phyloP scores from a whole-genome alignment of 371 early-diverging fungal genomes.

The Mortierella sp. region DNA sequence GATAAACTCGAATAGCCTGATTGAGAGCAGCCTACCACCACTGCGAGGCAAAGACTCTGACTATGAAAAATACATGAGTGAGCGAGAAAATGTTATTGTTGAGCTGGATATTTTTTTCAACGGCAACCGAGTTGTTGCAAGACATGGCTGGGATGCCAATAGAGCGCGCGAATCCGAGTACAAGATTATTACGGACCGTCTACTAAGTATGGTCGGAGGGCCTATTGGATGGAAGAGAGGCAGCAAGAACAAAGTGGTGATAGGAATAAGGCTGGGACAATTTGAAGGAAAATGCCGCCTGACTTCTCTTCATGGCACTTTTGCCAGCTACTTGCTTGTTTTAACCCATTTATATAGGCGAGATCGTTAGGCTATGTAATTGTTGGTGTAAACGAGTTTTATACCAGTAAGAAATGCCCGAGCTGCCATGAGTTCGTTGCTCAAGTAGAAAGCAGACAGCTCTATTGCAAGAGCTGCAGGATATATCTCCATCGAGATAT shows the following conservation, averaged over 20 bases:
- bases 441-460: background rate
- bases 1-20: background rate
- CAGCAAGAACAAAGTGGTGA: no score
- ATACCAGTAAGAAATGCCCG: background rate
- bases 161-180: background rate
- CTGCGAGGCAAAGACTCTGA: background rate
- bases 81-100: background rate
- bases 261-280: background rate
- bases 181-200: background rate
- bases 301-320: background rate
- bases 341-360: background rate
- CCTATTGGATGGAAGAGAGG: no score
- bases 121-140: background rate
- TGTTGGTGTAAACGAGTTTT: background rate
- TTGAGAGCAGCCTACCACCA: background rate
- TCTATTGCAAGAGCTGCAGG: background rate
- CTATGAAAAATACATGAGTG: background rate
- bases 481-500: background rate
- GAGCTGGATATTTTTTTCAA: background rate
- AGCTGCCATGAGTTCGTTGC: background rate
- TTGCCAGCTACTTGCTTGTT: background rate
- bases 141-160: background rate
- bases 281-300: background rate
- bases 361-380: background rate
- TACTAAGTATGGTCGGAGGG: no score